Conservation (phyloP, 2,329 filamentous ascomycete species). For the Aspergillus novoparasiticus region DNA sequence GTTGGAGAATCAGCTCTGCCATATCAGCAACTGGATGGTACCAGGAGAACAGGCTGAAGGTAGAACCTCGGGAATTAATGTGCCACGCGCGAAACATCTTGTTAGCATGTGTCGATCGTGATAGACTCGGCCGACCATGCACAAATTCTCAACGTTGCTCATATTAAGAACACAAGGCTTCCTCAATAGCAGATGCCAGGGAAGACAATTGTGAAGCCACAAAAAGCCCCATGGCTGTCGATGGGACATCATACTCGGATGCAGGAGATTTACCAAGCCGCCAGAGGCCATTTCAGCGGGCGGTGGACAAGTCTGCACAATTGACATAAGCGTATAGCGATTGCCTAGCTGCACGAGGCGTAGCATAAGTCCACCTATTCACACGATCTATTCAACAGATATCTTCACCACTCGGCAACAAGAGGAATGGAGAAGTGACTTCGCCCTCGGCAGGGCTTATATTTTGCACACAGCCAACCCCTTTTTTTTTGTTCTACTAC, state of each 20-base stretch:
- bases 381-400: background rate
- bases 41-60: background rate
- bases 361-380: background rate
- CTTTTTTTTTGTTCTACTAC: background rate
- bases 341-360: background rate
- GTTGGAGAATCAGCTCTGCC: background rate
- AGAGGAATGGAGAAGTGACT: background rate
- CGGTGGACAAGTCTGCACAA: background rate
- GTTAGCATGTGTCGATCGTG: background rate
- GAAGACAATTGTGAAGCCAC: background rate
- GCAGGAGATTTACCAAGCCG: background rate
- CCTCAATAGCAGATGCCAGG: background rate
- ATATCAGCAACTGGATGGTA: slow-evolving; percentile 7
- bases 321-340: background rate
- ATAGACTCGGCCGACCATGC: background rate
- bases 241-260: background rate
- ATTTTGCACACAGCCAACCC: background rate
- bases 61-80: slow-evolving; percentile 7
- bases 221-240: too few relatives aligned
- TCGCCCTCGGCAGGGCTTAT: background rate
- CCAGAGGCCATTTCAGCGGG: background rate
- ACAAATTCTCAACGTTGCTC: background rate
- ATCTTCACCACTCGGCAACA: background rate
- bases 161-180: background rate
- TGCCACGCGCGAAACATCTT: slow-evolving; percentile 4